Percentiles rank a stretch among this genome's conserved stretches.
These are phyloP conservation scores for Colletotrichum sp. DNA, from an alignment of 2,329 filamentous ascomycete genomes.

Conservation along the genomic window DNA sequence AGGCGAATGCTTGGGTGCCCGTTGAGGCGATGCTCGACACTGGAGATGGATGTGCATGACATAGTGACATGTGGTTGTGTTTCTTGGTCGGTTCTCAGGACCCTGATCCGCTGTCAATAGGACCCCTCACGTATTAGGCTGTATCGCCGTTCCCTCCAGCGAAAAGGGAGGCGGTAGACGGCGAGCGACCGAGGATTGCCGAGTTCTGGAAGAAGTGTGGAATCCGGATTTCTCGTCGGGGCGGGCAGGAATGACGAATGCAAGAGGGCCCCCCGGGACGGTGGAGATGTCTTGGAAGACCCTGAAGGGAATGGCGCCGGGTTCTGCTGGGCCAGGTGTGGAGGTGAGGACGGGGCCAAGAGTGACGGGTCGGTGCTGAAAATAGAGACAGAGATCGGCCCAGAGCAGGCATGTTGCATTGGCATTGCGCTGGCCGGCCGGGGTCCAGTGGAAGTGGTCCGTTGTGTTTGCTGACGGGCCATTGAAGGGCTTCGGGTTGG, in stretches of 20 bases:
- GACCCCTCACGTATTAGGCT: not conserved
- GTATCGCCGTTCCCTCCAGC: not conserved
- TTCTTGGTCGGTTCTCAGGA: not conserved
- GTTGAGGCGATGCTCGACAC: not conserved
- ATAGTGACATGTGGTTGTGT: not conserved
- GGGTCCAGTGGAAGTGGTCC: not conserved
- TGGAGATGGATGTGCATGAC: not conserved
- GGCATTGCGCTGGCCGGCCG: not conserved
- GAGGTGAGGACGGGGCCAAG: not conserved
- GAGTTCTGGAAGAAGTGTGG: slow-evolving; percentile 1
- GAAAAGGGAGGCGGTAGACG: not conserved
- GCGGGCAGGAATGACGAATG: slow-evolving; percentile 14
- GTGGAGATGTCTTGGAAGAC: slow-evolving; percentile 13
- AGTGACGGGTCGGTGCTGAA: slow-evolving; percentile 14
- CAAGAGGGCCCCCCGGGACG: not conserved
- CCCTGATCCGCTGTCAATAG: not conserved
- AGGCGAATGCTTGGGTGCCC: not conserved
- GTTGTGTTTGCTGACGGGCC: not conserved
- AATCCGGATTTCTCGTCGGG: slow-evolving; percentile 7
- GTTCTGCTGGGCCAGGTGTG: not conserved
- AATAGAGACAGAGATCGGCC: slow-evolving; percentile 17
- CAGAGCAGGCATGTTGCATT: slow-evolving; percentile 13
- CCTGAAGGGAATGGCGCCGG: slow-evolving; percentile 8
- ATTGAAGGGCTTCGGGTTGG: not conserved
- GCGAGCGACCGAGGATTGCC: slow-evolving; percentile 4